Base-by-base conservation (phyloP, 192 early-diverging fungal genomes). In the Mortierella claussenii region DNA sequence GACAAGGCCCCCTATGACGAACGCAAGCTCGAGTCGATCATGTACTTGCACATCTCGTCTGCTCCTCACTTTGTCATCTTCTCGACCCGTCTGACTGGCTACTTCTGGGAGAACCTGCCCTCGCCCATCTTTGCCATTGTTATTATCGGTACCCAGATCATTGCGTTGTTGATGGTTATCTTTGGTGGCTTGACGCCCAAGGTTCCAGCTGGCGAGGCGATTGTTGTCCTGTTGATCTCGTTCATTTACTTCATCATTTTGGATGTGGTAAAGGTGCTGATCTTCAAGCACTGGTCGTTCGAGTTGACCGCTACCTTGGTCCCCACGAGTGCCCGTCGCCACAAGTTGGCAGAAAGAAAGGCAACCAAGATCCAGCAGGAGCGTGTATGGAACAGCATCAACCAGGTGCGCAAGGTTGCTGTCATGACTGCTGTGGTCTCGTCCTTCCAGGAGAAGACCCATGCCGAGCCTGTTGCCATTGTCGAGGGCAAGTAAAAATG, bases 1-100 rank as follows among this genome's bases (percentile, higher is more conserved):
- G 78, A 81, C 27, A 74, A 73, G 23, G 73, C 63, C 1, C 59
- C 52, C 23, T 30, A 62, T 1, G 82, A 83, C 10, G 9, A 37
- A 18, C 55, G 69, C 37, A 53, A 76, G 15, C 83, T 95, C 58
- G 88, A 95, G 78, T 91, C 94, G 36, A 89, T 94, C 84, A 95
- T 95, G 83, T 95, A 95, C 80, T 85, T 95, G 30, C 87, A 95
- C 55, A 89, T 95, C 52, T 95, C 93, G 18, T 92, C 90, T 17
- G 80, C 80, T 56, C 93, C 93, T 30, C 93, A 95, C 82, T 95
- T 95, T 79, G 92, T 93, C 32, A 95, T 95, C 79, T 95, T 95
- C 83, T 93, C 91, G 28, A 95, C 93, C 32, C 87, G 93, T 63
- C 69, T 95, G 34, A 80, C 85, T 30, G 87, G 89, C 26, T 94